phyloP scores from a whole-genome alignment of 164 flowering plant species.

The Warburgia ugandensis region DNA sequence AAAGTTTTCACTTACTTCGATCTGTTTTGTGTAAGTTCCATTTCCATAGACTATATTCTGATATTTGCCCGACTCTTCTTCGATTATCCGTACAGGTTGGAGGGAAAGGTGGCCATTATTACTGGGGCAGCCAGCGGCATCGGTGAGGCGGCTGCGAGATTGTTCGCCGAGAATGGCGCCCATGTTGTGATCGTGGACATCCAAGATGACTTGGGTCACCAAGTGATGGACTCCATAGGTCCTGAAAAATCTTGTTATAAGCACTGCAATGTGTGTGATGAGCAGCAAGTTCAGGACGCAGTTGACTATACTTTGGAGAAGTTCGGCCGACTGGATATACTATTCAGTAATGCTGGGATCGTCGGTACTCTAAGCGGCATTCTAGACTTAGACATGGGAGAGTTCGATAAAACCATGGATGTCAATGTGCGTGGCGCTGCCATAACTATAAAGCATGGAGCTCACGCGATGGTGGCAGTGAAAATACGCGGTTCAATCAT shows the following conservation, averaged over 20 bases:
- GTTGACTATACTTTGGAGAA: constrained; percentile 33
- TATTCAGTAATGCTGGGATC: constrained; percentile 73
- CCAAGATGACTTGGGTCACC: constrained; percentile 50
- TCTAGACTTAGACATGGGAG: constrained; percentile 45
- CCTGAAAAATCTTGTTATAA: constrained; percentile 25
- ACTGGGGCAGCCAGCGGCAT: too few species aligned
- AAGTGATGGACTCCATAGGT: constrained; percentile 38
- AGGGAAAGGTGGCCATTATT: constrained; percentile 72
- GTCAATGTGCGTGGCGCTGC: constrained; percentile 62
- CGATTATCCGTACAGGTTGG: constrained; percentile 38
- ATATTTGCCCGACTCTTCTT: too few species aligned
- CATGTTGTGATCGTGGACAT: constrained; percentile 52
- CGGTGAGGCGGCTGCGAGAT: constrained; percentile 41
- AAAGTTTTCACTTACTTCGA: too few species aligned
- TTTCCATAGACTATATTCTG: too few species aligned
- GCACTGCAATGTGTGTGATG: constrained; percentile 66
- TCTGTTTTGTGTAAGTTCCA: not conserved
- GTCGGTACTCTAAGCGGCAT: constrained; percentile 33
- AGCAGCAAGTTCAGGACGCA: constrained; percentile 45
- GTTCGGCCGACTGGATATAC: constrained; percentile 40
- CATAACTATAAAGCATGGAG: constrained; percentile 62
- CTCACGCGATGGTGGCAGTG: constrained; percentile 57
- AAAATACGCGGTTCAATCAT: constrained; percentile 53
- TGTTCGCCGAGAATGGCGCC: constrained; percentile 57
- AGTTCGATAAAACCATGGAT: constrained; percentile 42